Percentiles rank a stretch among this genome's conserved stretches.
phyloP scores from a whole-genome alignment of 441 rosid species.

The Populus tomentosa region DNA sequence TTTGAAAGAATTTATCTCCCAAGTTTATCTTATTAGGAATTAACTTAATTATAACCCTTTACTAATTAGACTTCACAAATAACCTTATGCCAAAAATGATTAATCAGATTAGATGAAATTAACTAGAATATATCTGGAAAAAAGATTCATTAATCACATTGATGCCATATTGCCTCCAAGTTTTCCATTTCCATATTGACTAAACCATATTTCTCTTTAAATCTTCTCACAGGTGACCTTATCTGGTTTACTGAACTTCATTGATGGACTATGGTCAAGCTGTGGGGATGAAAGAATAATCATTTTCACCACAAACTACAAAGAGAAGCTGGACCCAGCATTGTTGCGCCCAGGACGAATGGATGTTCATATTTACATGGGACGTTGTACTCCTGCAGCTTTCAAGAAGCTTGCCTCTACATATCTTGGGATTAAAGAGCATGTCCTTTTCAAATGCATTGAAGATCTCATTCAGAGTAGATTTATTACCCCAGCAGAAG shows the following conservation, averaged over 20 bases:
- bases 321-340: slow-evolving; percentile 43
- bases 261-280: slow-evolving; percentile 57
- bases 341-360: slow-evolving; percentile 45
- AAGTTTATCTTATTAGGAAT: background rate
- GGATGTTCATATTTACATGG: slow-evolving; percentile 51
- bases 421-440: slow-evolving; percentile 37
- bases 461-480: slow-evolving; percentile 19
- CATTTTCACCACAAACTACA: slow-evolving; percentile 44
- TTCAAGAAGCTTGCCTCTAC: slow-evolving; percentile 32
- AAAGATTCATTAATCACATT: too few relatives aligned
- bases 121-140: background rate
- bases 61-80: background rate
- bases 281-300: slow-evolving; percentile 55
- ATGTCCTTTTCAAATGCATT: slow-evolving; percentile 20
- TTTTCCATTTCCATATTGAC: background rate
- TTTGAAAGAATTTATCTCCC: background rate
- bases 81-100: too few relatives aligned
- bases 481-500: slow-evolving; percentile 45
- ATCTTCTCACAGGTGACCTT: slow-evolving; percentile 31
- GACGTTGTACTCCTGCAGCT: slow-evolving; percentile 30
- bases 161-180: background rate
- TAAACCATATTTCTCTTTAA: background rate
- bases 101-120: too few relatives aligned
- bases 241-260: slow-evolving; percentile 48
- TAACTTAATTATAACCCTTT: background rate